Percentiles rank a stretch among this genome's conserved stretches.
Evolutionary conservation across 768 basidiomycete genomes (phyloP).

Genomic region (Mrakia frigida): DNA sequence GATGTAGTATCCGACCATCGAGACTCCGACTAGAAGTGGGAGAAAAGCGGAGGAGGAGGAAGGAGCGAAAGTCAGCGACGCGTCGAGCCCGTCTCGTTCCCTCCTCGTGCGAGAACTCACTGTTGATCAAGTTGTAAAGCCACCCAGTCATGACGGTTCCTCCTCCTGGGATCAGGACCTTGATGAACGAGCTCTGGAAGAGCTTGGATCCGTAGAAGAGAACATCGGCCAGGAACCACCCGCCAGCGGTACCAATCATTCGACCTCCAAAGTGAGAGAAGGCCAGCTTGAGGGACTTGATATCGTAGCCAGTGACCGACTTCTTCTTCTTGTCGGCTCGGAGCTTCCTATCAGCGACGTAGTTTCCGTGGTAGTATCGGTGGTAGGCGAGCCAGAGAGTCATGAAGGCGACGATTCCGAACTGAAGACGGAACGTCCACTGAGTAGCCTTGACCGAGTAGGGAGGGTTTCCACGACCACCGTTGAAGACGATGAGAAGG

Average conservation of each 20-base stretch:
- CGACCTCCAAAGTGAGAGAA: constrained; percentile 44
- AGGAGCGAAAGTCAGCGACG: not conserved
- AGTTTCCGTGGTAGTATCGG: constrained; percentile 46
- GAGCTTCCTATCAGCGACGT: constrained; percentile 39
- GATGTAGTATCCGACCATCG: constrained; percentile 46
- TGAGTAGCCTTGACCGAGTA: constrained; percentile 44
- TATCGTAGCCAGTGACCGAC: constrained; percentile 47
- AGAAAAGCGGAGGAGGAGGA: not conserved
- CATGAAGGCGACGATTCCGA: constrained; percentile 47
- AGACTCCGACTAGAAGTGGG: constrained; percentile 39
- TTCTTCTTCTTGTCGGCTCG: constrained; percentile 40
- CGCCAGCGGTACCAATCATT: constrained; percentile 41
- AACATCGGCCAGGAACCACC: constrained; percentile 48
- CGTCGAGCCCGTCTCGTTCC: not conserved
- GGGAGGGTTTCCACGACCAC: constrained; percentile 26
- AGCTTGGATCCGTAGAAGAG: constrained; percentile 40
- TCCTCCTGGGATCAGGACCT: constrained; percentile 44
- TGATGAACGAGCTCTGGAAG: constrained; percentile 45
- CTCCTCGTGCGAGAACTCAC: not conserved
- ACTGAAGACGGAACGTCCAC: constrained; percentile 48
- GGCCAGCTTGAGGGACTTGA: constrained; percentile 44
- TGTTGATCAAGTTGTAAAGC: constrained; percentile 46
- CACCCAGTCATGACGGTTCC: constrained; percentile 44
- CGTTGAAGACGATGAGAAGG: constrained; percentile 35
- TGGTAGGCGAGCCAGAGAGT: constrained; percentile 49